phyloP scores from a whole-genome alignment of 495 filamentous ascomycete species.

The Xylaria scruposa region DNA sequence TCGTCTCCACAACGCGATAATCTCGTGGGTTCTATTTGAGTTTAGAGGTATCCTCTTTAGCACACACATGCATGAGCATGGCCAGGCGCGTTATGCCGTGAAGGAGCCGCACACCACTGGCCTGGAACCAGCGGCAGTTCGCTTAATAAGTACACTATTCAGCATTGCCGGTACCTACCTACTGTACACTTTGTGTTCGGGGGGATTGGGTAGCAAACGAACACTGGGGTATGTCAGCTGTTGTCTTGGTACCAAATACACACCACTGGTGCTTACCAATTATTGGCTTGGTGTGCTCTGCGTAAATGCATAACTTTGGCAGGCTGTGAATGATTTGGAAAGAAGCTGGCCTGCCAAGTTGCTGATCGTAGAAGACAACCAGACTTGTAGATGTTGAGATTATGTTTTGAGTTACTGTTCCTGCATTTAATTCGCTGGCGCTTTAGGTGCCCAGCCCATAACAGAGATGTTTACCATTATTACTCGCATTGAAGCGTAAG shows the following conservation, averaged over 20 bases:
- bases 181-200: neutral
- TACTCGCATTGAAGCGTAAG: no score
- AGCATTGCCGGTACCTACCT: neutral
- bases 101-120: neutral
- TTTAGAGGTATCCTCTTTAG: neutral
- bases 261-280: neutral
- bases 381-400: neutral
- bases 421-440: neutral
- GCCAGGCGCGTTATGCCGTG: neutral
- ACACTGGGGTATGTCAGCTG: neutral
- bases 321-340: constrained; percentile 5
- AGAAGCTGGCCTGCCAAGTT: constrained; percentile 7
- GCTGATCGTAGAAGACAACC: neutral
- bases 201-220: neutral
- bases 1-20: neutral
- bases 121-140: neutral
- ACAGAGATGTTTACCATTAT: neutral
- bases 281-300: neutral
- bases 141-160: neutral
- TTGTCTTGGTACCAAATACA: neutral
- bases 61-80: neutral
- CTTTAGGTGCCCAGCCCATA: no score
- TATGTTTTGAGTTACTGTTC: constrained; percentile 4
- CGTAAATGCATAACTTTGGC: neutral
- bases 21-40: constrained; percentile 15